Evolutionary conservation across 306 rosid genomes (phyloP).

Genomic region (Vigna hirtella): DNA sequence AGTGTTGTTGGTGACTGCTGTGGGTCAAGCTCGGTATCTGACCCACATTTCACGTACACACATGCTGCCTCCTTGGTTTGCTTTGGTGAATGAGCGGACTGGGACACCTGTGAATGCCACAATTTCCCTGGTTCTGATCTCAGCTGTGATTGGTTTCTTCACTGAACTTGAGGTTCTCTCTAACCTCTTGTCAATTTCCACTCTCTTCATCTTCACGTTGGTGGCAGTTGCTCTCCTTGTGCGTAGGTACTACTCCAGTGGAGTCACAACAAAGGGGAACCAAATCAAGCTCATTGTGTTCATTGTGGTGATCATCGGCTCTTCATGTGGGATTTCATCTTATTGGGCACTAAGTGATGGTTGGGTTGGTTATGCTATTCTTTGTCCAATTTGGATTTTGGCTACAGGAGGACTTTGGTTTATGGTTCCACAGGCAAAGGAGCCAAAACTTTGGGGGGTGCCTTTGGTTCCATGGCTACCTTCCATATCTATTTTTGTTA

Average conservation of each 20-base stretch:
- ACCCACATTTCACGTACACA: slow-evolving; percentile 81
- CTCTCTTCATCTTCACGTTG: slow-evolving; percentile 57
- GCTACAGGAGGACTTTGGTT: slow-evolving; percentile 55
- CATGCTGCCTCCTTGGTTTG: slow-evolving; percentile 79
- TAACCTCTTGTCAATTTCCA: slow-evolving; percentile 12
- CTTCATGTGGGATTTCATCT: slow-evolving; percentile 49
- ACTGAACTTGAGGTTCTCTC: slow-evolving; percentile 8
- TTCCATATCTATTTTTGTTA: slow-evolving; percentile 62
- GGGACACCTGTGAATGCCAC: slow-evolving; percentile 83
- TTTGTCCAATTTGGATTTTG: slow-evolving; percentile 56
- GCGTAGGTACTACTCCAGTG: slow-evolving; percentile 63
- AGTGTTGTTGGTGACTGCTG: slow-evolving; percentile 58
- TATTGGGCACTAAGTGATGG: slow-evolving; percentile 49
- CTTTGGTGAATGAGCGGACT: slow-evolving; percentile 54
- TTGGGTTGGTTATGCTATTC: slow-evolving; percentile 58
- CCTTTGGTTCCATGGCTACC: slow-evolving; percentile 85
- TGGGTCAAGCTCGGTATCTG: slow-evolving; percentile 79
- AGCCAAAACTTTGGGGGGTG: slow-evolving; percentile 71
- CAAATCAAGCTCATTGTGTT: slow-evolving; percentile 53
- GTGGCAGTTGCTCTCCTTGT: slow-evolving; percentile 70
- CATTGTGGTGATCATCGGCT: slow-evolving; percentile 49
- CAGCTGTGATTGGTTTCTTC: slow-evolving; percentile 30
- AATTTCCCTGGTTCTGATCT: slow-evolving; percentile 52
- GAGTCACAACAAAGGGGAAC: slow-evolving; percentile 47
- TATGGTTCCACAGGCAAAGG: slow-evolving; percentile 61